These are phyloP conservation scores for Evansstolkia leycettana DNA, from an alignment of 495 filamentous ascomycete genomes.

Conservation along the genomic window DNA sequence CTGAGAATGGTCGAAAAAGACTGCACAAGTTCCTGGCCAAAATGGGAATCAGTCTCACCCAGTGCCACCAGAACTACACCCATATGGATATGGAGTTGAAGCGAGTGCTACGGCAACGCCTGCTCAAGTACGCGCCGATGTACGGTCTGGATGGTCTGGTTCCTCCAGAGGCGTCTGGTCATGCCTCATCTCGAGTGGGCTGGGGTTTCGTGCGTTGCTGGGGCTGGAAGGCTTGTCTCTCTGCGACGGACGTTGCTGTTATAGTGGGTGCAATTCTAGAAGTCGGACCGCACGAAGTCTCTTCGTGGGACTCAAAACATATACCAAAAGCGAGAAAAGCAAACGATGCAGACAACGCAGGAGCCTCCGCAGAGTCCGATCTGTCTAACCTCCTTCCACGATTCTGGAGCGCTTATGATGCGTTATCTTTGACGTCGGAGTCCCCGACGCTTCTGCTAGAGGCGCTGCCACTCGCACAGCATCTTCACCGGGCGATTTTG, in stretches of 20 bases:
- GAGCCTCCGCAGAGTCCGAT: constrained; percentile 18
- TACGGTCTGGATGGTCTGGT: constrained; percentile 92
- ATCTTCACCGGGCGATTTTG: constrained; percentile 85
- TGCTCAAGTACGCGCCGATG: constrained; percentile 78
- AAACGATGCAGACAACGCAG: constrained; percentile 15
- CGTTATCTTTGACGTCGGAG: constrained; percentile 42
- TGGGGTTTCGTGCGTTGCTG: constrained; percentile 97
- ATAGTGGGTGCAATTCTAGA: constrained; percentile 85
- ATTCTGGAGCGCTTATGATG: constrained; percentile 93
- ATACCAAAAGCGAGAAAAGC: constrained; percentile 20
- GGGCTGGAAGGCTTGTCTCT: constrained; percentile 93
- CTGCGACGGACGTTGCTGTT: constrained; percentile 81
- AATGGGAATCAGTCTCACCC: constrained; percentile 89
- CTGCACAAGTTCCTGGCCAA: constrained; percentile 95
- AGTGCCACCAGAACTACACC: constrained; percentile 90
- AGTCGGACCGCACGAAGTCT: constrained; percentile 47
- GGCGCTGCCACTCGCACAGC: constrained; percentile 73
- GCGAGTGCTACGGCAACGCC: constrained; percentile 67
- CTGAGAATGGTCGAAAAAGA: constrained; percentile 72
- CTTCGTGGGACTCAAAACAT: constrained; percentile 24
- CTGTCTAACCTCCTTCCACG: constrained; percentile 37
- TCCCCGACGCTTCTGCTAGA: constrained; percentile 41
- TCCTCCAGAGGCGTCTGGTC: constrained; percentile 46
- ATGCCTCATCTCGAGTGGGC: constrained; percentile 51
- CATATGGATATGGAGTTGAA: constrained; percentile 99